Evolutionary conservation across 2,329 filamentous ascomycete genomes (phyloP), one percentile per base, ranked within the genome.

Genomic region (Trichoderma afroharzianum): DNA sequence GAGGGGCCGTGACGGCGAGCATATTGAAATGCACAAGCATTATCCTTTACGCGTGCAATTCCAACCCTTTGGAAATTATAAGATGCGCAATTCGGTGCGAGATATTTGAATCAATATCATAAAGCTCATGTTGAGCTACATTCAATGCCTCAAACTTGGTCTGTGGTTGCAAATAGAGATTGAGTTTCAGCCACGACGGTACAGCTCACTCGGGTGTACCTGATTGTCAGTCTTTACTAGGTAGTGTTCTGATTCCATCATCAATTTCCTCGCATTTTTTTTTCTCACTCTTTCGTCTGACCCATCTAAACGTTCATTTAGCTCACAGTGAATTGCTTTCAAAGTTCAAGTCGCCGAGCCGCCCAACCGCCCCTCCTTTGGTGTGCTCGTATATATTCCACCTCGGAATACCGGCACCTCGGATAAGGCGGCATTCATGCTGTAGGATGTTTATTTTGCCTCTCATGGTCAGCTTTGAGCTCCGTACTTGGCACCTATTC

Each of bases 371-470:
- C 47, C 47, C 47, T 53, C 47, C 47, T 24, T 53, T 24, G 47
- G 47, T 24, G 47, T 24, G 11, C n/a, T 53, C 47, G n/a, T 53
- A 53, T 53, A 53, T 24, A 53, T 53, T 24, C n/a, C 11, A 53
- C 21, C 47, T 32, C 63, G 63, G 63, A 30, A 32, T 55, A 24
- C 53, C 43, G 63, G 63, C 63, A 36, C 26, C 43, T 66, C 63
- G 63, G 63, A 66, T 66, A 66, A 55, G 43, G 63, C 63, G 63
- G 63, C 63, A 66, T 33, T 59, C 18, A 24, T 59, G 18, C 57
- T 59, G 28, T 32, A n/a, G 30, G 30, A 59, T 59, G 26, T 59
- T 33, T 32, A 21, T 36, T 36, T 43, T 39, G 24, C 18, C 11
- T 53, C 47, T 14, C 47, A 63, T 14, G n/a, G 26, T 32, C 33